A percentile compares a stretch with the other conserved stretches of the same genome.
These are phyloP conservation scores for Tetrapyrgos nigripes DNA, from an alignment of 1,284 basidiomycete species.

Conservation along the genomic window DNA sequence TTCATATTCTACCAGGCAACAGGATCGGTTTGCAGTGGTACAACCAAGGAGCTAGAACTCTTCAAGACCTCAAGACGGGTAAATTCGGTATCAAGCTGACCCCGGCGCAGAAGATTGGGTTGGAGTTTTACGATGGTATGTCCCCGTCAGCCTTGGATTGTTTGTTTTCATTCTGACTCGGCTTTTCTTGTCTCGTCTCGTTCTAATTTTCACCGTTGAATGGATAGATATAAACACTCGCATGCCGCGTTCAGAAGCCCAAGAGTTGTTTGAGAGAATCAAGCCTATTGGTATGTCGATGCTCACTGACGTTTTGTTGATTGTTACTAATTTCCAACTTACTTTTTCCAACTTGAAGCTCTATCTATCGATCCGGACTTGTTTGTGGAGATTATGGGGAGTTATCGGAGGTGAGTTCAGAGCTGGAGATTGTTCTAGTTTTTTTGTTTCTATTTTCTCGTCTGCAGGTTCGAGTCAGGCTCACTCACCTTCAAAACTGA, in stretches of 20 bases:
- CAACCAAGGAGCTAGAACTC: conserved; percentile 72
- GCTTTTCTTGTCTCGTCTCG: background rate
- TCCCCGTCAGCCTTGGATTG: too few species aligned
- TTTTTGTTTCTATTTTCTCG: too few species aligned
- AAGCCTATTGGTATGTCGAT: conserved; percentile 65
- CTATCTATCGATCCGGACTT: conserved; percentile 74
- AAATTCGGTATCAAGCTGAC: conserved; percentile 69
- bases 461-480: too few species aligned
- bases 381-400: conserved; percentile 89
- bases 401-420: conserved; percentile 72
- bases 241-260: conserved; percentile 87
- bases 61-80: conserved; percentile 72
- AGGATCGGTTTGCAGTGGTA: conserved; percentile 77
- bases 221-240: conserved; percentile 71
- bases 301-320: conserved; percentile 2
- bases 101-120: conserved; percentile 73
- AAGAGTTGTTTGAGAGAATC: conserved; percentile 74
- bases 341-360: too few species aligned
- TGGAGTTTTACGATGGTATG: conserved; percentile 79
- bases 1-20: too few species aligned
- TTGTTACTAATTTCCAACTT: background rate
- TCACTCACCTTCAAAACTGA: conserved; percentile 1
- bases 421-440: conserved; percentile 11
- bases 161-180: background rate
- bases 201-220: too few species aligned